A percentile compares a stretch with the other conserved stretches of the same genome.
Conservation (phyloP, 2,329 filamentous ascomycete species). For the Zymoseptoria tritici region DNA sequence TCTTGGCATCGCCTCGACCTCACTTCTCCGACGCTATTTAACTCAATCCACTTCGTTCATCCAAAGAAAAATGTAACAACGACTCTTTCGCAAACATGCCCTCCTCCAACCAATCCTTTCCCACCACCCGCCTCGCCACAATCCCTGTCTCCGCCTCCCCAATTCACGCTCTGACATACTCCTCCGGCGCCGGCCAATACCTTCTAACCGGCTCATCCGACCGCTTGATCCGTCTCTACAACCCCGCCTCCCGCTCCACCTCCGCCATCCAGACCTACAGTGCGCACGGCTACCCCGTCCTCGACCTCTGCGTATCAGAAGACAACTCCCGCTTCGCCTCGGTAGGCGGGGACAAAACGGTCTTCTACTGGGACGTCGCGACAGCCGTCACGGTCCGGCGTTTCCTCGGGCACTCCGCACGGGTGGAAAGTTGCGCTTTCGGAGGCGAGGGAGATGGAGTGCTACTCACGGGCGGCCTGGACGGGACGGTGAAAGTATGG, state of each 20-base stretch:
- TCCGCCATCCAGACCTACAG: constrained; percentile 69
- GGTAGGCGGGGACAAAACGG: constrained; percentile 80
- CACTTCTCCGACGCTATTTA: neutral
- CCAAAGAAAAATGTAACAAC: neutral
- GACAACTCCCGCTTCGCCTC: constrained; percentile 82
- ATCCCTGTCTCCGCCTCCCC: constrained; percentile 27
- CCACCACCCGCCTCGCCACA: constrained; percentile 19
- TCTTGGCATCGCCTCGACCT: neutral
- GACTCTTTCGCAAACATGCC: neutral
- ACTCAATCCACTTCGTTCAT: neutral
- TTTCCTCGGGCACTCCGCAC: constrained; percentile 57
- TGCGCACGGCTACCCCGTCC: constrained; percentile 86
- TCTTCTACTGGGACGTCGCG: constrained; percentile 92
- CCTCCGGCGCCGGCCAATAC: constrained; percentile 42
- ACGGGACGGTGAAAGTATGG: constrained; percentile 67
- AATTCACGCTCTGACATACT: constrained; percentile 46
- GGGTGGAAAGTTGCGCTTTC: constrained; percentile 74
- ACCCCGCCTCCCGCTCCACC: constrained; percentile 51
- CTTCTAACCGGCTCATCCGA: constrained; percentile 80
- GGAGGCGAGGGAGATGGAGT: constrained; percentile 68
- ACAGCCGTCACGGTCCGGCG: constrained; percentile 69
- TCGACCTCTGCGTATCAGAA: constrained; percentile 63
- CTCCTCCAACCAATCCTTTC: constrained; percentile 12
- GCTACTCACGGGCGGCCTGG: constrained; percentile 65
- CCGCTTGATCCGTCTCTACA: constrained; percentile 78